Base-by-base conservation (phyloP, 2,329 filamentous ascomycete species). In the Pezizomycotina sp. region DNA sequence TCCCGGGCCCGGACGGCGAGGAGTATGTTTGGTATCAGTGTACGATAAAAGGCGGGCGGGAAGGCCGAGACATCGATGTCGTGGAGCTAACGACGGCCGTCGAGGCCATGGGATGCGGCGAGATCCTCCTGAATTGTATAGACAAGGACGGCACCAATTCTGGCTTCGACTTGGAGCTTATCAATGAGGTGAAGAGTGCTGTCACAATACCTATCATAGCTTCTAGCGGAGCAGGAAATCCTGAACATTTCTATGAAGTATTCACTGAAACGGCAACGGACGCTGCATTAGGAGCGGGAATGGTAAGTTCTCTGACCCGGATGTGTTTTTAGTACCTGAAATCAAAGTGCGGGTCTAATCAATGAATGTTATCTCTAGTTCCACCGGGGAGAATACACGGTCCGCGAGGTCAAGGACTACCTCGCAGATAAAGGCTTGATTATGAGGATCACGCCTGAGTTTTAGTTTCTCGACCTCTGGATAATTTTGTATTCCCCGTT, bases 81-180 rank as follows among this genome's bases (percentile, higher is more conserved):
- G 71, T 84, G 9, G 79, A 95, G 60, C 69, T 98, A 6, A 73
- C 77, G 6, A 73, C 70, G 49, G 89, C 89, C 8, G 86, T 95
- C 22, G 83, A 98, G 61, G 83, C 81, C 38, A 91, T 98, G 82
- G 89, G 89, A 34, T 71, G 79, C 2, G 89, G 89, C 38, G 89
- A 98, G 64, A 79, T 98, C 40, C 62, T 98, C 33, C 70, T 98
- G 38, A 98, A 98, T 61, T 93, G 84, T 63, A 98, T 98, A 52
- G 89, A 98, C 63, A 81, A 78, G 55, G 89, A 98, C 57, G 89
- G 89, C 35, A 89, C 80, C 38, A 93, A 92, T 60, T 78, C 71
- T 50, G 89, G 89, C 1, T 98, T 93, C 55, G 89, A 98, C 58
- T 65, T 92, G 6, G 89, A 95, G 62, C 66, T 98, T 36, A 81